Evolutionary conservation across 106 monocot species (phyloP).

Genomic region (Dioscorea alata): DNA sequence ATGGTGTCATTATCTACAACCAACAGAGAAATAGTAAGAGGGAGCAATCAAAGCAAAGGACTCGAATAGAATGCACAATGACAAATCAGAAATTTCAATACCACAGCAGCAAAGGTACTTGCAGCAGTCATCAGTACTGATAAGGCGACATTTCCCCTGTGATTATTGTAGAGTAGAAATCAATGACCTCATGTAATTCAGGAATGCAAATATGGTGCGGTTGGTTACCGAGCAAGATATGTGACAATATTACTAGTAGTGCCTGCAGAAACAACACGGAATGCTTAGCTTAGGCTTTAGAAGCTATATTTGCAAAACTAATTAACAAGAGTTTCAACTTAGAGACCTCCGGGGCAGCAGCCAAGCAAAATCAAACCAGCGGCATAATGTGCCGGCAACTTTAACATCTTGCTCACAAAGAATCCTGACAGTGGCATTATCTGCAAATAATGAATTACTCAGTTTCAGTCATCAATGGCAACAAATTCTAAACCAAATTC

Average conservation of each 20-base stretch:
- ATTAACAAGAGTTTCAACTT: not conserved
- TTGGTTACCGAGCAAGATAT: constrained; percentile 72
- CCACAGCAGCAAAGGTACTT: constrained; percentile 82
- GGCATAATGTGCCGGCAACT: constrained; percentile 85
- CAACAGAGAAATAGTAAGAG: not conserved
- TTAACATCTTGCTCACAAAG: constrained; percentile 63
- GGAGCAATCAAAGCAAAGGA: not conserved
- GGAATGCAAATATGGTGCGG: not conserved
- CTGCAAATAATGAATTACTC: constrained; percentile 20
- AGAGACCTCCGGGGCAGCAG: constrained; percentile 93
- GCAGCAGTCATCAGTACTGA: constrained; percentile 91
- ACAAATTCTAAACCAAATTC: too few relatives aligned
- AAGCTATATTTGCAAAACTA: not conserved
- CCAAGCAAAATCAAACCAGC: constrained; percentile 82
- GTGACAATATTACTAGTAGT: constrained; percentile 94
- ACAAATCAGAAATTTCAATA: constrained; percentile 12
- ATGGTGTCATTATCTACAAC: constrained; percentile 71
- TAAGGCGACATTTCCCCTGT: constrained; percentile 88
- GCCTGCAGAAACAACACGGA: constrained; percentile 30
- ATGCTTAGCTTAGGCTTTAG: too few relatives aligned
- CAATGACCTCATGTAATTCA: too few relatives aligned
- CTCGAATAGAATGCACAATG: not conserved
- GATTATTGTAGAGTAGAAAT: not conserved
- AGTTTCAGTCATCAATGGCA: too few relatives aligned
- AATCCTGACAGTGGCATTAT: constrained; percentile 93